Evolutionary conservation across 2,329 filamentous ascomycete genomes (phyloP), one percentile per base, ranked within the genome.

Genomic region (Fusarium globosum): DNA sequence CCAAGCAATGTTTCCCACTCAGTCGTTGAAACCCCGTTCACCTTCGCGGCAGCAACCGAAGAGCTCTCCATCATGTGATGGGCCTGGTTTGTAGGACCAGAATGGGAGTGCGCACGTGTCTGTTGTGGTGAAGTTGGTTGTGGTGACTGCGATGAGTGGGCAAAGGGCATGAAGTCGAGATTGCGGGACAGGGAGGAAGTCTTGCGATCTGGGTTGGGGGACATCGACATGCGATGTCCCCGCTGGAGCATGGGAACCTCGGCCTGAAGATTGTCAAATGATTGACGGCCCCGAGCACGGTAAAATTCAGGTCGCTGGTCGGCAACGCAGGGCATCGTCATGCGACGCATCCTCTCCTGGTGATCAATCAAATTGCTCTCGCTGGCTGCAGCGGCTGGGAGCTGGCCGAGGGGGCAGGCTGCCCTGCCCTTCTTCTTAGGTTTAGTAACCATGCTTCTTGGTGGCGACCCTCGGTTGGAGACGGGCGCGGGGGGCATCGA

Each of bases 1-100:
- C 92, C 91, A 4, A 97, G 87, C 1, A 97, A 86, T 4, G 92
- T 90, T 80, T 97, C 94, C 95, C 94, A 97, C 76, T 96, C 94
- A 0, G 90, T 86, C 14, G 91, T 84, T 2, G 90, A 90, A 18
- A 92, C 86, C 21, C 82, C 83, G 71, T 77, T 74, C 43, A 82
- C 74, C 75, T 86, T 85, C 42, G 57, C 73, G 7, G 55, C 70
- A 14, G 56, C 48, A 71, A 68, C 74, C 41, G 57, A 61, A 26
- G 72, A 67, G 49, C 74, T 72, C 30, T 58, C 58, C 75, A 73
- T 76, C 76, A 52, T 79, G 83, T 71, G 82, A 77, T 74, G 69
- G 55, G 52, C 46, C 49, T 72, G 74, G 28, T 65, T 46, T 36
- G 68, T 53, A 48, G 72, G 76, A 26, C 73, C 74, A 42, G 72